Evolutionary conservation across 2,329 filamentous ascomycete genomes (phyloP), one percentile per base, ranked within the genome.

Genomic region (Pseudogymnoascus verrucosus): DNA sequence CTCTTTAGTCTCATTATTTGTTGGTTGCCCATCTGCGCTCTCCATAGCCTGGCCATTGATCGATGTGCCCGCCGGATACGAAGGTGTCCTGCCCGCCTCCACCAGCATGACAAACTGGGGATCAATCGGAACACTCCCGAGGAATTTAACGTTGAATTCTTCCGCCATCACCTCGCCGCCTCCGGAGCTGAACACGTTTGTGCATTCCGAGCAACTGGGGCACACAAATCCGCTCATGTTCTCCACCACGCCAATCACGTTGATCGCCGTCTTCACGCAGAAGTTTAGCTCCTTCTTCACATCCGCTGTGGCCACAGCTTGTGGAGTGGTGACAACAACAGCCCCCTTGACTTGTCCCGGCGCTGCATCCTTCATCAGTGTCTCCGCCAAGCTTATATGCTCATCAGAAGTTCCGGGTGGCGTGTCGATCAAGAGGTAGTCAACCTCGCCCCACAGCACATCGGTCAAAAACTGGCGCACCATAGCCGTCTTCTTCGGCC

Each of bases 401-500:
- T 99, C 95, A 76, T 99, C 95, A 65, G 90, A 95, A 1, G 95
- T 99, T 2, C 95, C 95, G 0, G 95, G 95, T 11, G 95, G 95
- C 2, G 95, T 99, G 76, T 99, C 95, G 72, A 99, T 91, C 65
- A 99, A 84, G 0, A 99, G 82, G 73, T 91, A 98, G 74, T 98
- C 93, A n/a, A 91, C 85, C 23, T 88, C 84, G 62, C 85, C 84
- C 95, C 95, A 98, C 31, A 91, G 82, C 4, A 97, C 93, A 72
- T 97, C 93, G 1, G 90, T 89, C 28, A 99, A 80, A 73, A 99
- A 99, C 75, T 99, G 95, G 42, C 93, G 87, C 64, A 99, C 91
- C 95, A 99, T 99, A 61, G 95, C 95, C 4, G 95, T 99, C 79
- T 99, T 99, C 78, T 99, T 99, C 2, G 95, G 95, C 0, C 95